Percentiles rank a stretch among this genome's conserved stretches.
Conservation (phyloP, 1,139 yeast genomes). For the Candida freyschussii region DNA sequence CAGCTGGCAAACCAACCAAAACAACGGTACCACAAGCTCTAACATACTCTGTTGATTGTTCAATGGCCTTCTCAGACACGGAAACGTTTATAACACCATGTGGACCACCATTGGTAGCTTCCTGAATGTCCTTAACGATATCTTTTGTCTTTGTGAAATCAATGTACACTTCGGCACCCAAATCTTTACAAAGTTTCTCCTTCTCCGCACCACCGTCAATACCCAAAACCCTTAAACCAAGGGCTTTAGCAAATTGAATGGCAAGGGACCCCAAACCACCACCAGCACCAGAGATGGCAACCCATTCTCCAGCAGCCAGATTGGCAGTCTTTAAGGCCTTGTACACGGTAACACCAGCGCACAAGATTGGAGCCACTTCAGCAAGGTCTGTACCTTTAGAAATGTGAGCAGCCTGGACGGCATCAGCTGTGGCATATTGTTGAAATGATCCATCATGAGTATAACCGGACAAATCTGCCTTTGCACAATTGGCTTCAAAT, state of each 20-base stretch:
- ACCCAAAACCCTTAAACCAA: slow-evolving; percentile 56
- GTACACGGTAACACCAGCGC: slow-evolving; percentile 66
- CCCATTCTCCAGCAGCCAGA: slow-evolving; percentile 53
- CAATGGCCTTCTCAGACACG: slow-evolving; percentile 51
- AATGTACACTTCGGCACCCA: slow-evolving; percentile 53
- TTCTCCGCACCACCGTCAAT: slow-evolving; percentile 60
- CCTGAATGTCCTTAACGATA: slow-evolving; percentile 40
- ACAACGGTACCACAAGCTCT: slow-evolving; percentile 57
- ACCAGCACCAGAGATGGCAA: slow-evolving; percentile 58
- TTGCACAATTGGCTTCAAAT: slow-evolving; percentile 51
- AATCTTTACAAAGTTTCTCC: slow-evolving; percentile 40
- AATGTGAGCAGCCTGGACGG: slow-evolving; percentile 56
- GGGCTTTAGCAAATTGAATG: slow-evolving; percentile 55
- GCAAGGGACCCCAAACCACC: slow-evolving; percentile 65
- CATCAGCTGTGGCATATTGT: slow-evolving; percentile 61
- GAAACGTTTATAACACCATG: slow-evolving; percentile 60
- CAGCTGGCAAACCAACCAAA: slow-evolving; percentile 59
- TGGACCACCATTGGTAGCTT: slow-evolving; percentile 53
- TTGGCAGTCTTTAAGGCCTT: slow-evolving; percentile 59
- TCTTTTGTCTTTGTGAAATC: slow-evolving; percentile 50
- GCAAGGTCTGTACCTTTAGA: slow-evolving; percentile 53
- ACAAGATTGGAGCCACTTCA: slow-evolving; percentile 52
- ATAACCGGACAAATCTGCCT: slow-evolving; percentile 59
- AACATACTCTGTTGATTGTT: slow-evolving; percentile 49
- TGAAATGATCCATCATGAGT: slow-evolving; percentile 66